Evolutionary conservation across 129 eudicot genomes (phyloP), one percentile per base, ranked within the genome.

Genomic region (Scalesia atractyloides): DNA sequence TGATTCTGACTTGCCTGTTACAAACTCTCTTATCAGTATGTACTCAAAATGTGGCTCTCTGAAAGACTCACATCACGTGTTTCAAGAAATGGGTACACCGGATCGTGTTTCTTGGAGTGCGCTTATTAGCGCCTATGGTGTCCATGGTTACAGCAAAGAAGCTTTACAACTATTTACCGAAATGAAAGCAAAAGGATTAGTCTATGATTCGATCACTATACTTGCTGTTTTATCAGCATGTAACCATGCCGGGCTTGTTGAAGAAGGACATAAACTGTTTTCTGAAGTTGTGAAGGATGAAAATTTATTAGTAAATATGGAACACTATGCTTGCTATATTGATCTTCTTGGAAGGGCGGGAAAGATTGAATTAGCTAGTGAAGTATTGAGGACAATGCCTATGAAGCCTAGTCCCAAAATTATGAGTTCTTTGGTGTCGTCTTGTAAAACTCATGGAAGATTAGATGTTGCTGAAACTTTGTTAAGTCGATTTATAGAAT

Each of bases 271-370:
- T 8, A 70, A 26, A 58, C 11, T 87, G 6, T 87, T 87, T 48
- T 36, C 80, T 73, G 69, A 64, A 49, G 85, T 84, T 56, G 6
- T 60, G 19, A 66, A 73, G 16, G 76, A 70, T 24, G 48, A 47
- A 24, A 57, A 68, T 7, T 9, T 56, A 5, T 10, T 47, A 11
- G 39, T 85, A 15, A 73, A 75, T 8, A 4, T 68, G 67, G 91
- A 91, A 64, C 91, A 79, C 36, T 91, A 87, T 71, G 87, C 88
- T 69, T 91, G 97, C 69, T 81, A 67, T 62, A 75, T 91, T 44
- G 91, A 91, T 79, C 95, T 91, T 67, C 91, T 91, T 37, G 95
- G 91, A 26, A 77, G 86, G 69, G 86, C 95, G 10, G 97, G 97
- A 64, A 75, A 72, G 77, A 39, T 91, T 9, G 89, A 91, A 61